phyloP scores from a whole-genome alignment of 257 asterid genomes.

The Nicotiana benthamiana region DNA sequence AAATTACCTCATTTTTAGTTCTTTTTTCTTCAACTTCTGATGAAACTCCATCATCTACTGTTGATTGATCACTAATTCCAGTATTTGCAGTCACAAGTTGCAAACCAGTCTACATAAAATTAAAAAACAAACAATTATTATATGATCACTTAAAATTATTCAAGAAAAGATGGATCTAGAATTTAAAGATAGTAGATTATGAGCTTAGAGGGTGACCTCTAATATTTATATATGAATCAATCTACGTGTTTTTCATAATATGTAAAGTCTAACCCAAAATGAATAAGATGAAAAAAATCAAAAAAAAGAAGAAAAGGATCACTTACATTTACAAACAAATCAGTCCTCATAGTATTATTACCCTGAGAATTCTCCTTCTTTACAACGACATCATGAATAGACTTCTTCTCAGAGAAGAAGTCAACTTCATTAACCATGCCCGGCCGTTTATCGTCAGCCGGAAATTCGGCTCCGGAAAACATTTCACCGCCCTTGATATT shows the following conservation, averaged over 20 bases:
- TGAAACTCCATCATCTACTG: slow-evolving; percentile 61
- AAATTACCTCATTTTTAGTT: slow-evolving; percentile 55
- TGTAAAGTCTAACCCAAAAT: not conserved
- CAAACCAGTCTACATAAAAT: slow-evolving; percentile 62
- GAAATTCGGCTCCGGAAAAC: slow-evolving; percentile 7
- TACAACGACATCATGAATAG: slow-evolving; percentile 12
- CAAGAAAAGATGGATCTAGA: not conserved
- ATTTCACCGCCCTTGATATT: slow-evolving; percentile 13
- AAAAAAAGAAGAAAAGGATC: not conserved
- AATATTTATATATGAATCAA: not conserved
- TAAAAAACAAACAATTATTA: not conserved
- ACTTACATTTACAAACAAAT: slow-evolving; percentile 50
- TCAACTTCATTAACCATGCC: slow-evolving; percentile 54
- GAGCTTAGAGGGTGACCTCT: not conserved
- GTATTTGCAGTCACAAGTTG: slow-evolving; percentile 73
- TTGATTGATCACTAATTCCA: slow-evolving; percentile 69
- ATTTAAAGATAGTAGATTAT: not conserved
- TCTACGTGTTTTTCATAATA: not conserved
- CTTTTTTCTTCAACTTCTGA: slow-evolving; percentile 39
- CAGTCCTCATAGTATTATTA: slow-evolving; percentile 2
- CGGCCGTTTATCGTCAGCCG: slow-evolving; percentile 23
- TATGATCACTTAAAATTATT: not conserved
- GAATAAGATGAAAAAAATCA: too few relatives aligned
- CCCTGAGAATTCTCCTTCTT: slow-evolving; percentile 46
- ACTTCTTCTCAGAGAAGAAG: slow-evolving; percentile 57